Evolutionary conservation across 139 green algal genomes (phyloP).

Genomic region (Microglena sp.): DNA sequence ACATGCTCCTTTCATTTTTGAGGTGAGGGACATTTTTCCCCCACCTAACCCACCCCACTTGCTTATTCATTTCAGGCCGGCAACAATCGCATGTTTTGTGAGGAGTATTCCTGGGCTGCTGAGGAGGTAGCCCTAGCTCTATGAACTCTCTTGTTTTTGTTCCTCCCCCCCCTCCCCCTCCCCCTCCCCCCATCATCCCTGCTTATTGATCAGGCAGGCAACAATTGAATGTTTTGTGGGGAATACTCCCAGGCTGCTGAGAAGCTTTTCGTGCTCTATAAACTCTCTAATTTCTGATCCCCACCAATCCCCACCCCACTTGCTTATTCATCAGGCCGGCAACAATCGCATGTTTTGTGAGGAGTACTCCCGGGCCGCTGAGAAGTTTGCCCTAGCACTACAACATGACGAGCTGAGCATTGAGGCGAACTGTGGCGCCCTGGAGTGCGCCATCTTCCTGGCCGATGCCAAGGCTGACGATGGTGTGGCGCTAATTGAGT

Average conservation of each 20-base stretch:
- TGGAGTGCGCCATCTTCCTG: constrained; percentile 35
- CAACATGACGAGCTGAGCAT: constrained; percentile 54
- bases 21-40: not conserved
- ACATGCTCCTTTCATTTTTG: constrained; percentile 26
- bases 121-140: constrained; percentile 34
- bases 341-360: constrained; percentile 28
- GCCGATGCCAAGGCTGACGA: too few species aligned
- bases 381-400: constrained; percentile 33
- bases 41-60: too few species aligned
- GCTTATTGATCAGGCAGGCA: too few species aligned
- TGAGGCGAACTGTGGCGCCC: constrained; percentile 33
- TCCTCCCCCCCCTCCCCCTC: too few species aligned
- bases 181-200: too few species aligned
- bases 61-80: constrained; percentile 17
- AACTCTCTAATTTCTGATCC: too few species aligned
- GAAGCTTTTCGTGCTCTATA: too few species aligned
- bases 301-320: too few species aligned
- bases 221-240: too few species aligned
- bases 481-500: constrained; percentile 52
- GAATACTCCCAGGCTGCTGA: too few species aligned
- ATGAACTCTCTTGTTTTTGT: too few species aligned
- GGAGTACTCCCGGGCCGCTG: constrained; percentile 28
- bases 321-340: too few species aligned
- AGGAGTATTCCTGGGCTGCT: constrained; percentile 31
- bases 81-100: constrained; percentile 24